Evolutionary conservation across 768 basidiomycete species (phyloP).

Genomic region (Terana coerulea): DNA sequence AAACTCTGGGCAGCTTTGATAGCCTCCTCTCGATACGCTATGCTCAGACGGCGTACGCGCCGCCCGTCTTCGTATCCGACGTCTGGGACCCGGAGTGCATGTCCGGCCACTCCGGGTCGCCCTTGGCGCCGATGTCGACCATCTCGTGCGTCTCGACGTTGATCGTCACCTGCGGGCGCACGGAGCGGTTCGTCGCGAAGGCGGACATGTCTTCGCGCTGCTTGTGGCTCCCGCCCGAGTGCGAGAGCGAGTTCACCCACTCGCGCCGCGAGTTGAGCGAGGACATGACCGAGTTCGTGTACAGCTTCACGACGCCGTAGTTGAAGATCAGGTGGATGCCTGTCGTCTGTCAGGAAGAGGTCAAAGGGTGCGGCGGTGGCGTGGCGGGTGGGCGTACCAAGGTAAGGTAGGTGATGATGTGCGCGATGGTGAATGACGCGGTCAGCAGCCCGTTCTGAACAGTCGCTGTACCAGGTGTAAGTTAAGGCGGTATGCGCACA

Average conservation of each 20-base stretch:
- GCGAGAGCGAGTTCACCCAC: conserved; percentile 15
- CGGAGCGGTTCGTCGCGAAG: conserved; percentile 4
- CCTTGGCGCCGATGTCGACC: conserved; percentile 9
- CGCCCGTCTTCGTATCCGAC: neutral
- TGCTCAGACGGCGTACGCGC: neutral
- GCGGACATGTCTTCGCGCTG: conserved; percentile 1
- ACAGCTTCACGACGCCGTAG: conserved; percentile 37
- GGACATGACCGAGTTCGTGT: conserved; percentile 40
- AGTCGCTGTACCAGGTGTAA: conserved; percentile 26
- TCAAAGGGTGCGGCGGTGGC: too few relatives aligned
- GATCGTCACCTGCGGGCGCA: conserved; percentile 12
- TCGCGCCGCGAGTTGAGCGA: conserved; percentile 25
- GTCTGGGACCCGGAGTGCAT: conserved; percentile 1
- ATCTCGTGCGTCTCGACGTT: conserved; percentile 15
- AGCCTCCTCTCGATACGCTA: too few relatives aligned
- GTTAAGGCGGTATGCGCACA: neutral
- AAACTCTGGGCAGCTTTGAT: neutral
- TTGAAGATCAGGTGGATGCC: conserved; percentile 26
- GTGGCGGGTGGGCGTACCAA: neutral
- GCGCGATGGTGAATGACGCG: conserved; percentile 30
- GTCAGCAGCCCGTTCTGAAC: conserved; percentile 36
- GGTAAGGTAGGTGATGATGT: conserved; percentile 30
- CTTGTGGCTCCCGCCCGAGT: neutral
- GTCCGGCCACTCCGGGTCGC: conserved; percentile 10
- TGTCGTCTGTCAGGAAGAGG: neutral